Base-by-base conservation (phyloP, 2,329 filamentous ascomycete genomes). In the Pyrenochaeta sp. region DNA sequence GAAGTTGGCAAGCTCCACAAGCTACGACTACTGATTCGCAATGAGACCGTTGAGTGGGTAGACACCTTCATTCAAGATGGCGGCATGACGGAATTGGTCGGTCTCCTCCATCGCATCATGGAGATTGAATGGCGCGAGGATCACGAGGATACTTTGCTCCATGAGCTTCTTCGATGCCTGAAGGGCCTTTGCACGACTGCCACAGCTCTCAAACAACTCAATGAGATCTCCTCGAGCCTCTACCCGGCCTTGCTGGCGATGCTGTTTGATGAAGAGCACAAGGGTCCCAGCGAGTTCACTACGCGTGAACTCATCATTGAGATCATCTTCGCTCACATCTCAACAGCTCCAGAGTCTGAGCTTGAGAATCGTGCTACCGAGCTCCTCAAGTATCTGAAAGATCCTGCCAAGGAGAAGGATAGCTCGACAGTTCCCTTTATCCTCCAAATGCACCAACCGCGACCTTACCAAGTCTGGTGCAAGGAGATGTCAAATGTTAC, bases 61-160 rank as follows among this genome's bases (percentile, higher is more conserved):
- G 90, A 97, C 66, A 83, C 86, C 9, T 99, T 97, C 68, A 90
- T 97, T 58, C 81, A 85, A 27, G 86, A 92, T 52, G 91, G 90
- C 11, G 94, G 94, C 14, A 96, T 97, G 91, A 83, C 88, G 55
- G 90, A 96, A 70, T 89, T 97, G 51, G 88, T 96, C 23, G 84
- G 83, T 26, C 76, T 97, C 41, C 78, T 97, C 34, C 87, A 96
- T 70, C 84, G 93, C n/a, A 96, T 93, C 60, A 91, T 96, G 82
- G 88, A 88, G 37, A 86, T 99, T 22, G 94, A 97, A 71, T 99
- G 94, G 93, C 90, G 92, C 64, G 94, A 96, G 78, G 94, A 97
- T 61, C 93, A 97, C 63, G 94, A 97, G 73, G 94, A 97, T 66
- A 87, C 87, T 7, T 80, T 99, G 24, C 81, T 99, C 6, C 93